Evolutionary conservation across 257 asterid genomes (phyloP).

Genomic region (Parsonsia alboflavescens): DNA sequence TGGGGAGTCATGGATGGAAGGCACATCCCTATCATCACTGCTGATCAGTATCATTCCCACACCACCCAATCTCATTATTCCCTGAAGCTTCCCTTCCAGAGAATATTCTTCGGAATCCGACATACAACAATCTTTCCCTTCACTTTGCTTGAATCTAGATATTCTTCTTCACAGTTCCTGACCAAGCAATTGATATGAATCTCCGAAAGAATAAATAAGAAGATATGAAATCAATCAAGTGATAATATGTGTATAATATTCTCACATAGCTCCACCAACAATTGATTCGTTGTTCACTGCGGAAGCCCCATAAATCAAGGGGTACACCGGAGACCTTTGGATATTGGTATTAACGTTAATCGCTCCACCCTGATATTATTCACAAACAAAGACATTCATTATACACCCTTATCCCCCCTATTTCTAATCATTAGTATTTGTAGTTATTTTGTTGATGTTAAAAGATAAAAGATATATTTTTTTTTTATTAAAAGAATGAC

Average conservation of each 20-base stretch:
- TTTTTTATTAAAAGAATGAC: no score
- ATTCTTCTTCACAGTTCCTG: conserved; percentile 49
- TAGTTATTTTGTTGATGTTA: no score
- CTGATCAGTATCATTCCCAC: conserved; percentile 49
- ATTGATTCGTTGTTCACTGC: conserved; percentile 24
- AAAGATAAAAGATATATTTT: no score
- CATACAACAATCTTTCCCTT: conserved; percentile 62
- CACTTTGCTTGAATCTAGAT: conserved; percentile 39
- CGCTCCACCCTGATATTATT: conserved; percentile 16
- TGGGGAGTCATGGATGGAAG: conserved; percentile 32
- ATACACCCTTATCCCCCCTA: no score
- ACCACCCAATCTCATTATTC: conserved; percentile 37
- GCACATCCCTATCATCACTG: conserved; percentile 23
- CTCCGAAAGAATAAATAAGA: no score
- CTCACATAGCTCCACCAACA: no score
- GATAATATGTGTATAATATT: no score
- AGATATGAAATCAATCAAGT: no score
- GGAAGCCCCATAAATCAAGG: conserved; percentile 45
- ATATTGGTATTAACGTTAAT: conserved; percentile 45
- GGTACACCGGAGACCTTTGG: conserved; percentile 38
- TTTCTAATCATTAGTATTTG: no score
- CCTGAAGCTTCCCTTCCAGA: conserved; percentile 20
- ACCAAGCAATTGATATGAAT: no score
- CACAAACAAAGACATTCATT: no score
- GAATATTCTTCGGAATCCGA: no score